Evolutionary conservation across 1,139 yeast species (phyloP).

Genomic region (Saccharomyces hybrid): DNA sequence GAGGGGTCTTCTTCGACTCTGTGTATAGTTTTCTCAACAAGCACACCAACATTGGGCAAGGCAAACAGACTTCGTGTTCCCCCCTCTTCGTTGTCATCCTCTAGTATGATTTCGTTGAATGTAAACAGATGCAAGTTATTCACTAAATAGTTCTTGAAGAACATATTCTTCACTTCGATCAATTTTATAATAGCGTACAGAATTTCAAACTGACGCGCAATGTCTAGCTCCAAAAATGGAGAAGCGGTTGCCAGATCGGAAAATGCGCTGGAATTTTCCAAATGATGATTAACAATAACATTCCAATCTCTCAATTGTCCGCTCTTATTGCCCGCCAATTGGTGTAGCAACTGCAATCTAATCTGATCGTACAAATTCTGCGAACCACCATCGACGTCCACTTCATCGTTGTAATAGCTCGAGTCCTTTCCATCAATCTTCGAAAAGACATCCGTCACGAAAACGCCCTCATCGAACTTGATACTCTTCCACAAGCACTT

Average conservation of each 20-base stretch:
- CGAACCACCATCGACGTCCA: constrained; percentile 11
- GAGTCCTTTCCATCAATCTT: constrained; percentile 2
- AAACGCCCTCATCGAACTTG: constrained; percentile 25
- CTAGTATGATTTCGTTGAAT: constrained; percentile 18
- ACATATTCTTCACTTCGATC: constrained; percentile 28
- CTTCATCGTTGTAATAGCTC: constrained; percentile 4
- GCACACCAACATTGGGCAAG: constrained; percentile 29
- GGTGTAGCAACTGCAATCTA: constrained; percentile 36
- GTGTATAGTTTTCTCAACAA: constrained; percentile 16
- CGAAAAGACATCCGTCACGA: constrained; percentile 18
- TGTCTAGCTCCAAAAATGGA: constrained; percentile 31
- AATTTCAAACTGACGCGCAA: constrained; percentile 37
- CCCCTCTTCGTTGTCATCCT: constrained; percentile 5
- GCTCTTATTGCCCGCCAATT: constrained; percentile 29
- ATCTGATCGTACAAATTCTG: constrained; percentile 23
- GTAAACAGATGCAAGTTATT: constrained; percentile 29
- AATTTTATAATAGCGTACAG: constrained; percentile 38
- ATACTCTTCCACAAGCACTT: constrained; percentile 26
- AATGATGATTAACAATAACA: constrained; percentile 39
- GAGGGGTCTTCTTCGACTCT: constrained; percentile 1
- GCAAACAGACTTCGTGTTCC: constrained; percentile 23
- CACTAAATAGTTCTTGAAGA: constrained; percentile 31
- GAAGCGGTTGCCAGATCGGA: constrained; percentile 34
- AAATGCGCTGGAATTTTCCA: constrained; percentile 34
- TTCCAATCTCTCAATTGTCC: constrained; percentile 38